Percentiles rank a stretch among this genome's conserved stretches.
Evolutionary conservation across 1,139 yeast species (phyloP).

Genomic region (Lodderomyces theae): DNA sequence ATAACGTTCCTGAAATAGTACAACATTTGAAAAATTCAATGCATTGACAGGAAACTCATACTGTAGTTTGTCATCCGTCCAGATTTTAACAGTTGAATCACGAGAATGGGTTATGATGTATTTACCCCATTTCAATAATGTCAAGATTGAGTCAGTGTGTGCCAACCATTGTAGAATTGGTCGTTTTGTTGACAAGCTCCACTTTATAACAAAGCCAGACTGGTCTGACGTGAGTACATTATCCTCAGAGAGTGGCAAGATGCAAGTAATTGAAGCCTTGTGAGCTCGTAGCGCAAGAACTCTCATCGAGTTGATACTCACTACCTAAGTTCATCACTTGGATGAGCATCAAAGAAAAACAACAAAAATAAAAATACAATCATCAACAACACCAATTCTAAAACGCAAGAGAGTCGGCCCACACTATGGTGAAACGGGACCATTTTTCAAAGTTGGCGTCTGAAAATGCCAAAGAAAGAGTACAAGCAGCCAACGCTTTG

Average conservation of each 20-base stretch:
- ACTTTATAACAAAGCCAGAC: conserved; percentile 46
- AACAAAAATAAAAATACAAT: too few species aligned
- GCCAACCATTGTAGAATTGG: conserved; percentile 48
- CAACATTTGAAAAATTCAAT: conserved; percentile 56
- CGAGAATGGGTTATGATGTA: conserved; percentile 51
- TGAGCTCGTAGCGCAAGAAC: conserved; percentile 12
- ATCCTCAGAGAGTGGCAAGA: conserved; percentile 1
- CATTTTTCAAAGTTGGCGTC: conserved; percentile 78
- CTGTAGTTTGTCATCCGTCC: conserved; percentile 28
- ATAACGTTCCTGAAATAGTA: conserved; percentile 20
- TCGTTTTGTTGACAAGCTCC: conserved; percentile 48
- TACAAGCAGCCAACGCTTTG: conserved; percentile 67
- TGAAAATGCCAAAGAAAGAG: conserved; percentile 69
- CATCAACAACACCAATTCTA: background rate
- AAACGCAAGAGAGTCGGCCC: background rate
- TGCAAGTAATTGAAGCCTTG: conserved; percentile 9
- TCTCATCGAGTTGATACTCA: conserved; percentile 6
- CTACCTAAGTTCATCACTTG: too few species aligned
- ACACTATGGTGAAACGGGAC: conserved; percentile 55
- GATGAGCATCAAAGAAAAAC: conserved; percentile 5
- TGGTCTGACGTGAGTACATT: conserved; percentile 8
- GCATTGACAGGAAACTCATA: conserved; percentile 47
- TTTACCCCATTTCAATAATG: conserved; percentile 38
- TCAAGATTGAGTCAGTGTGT: conserved; percentile 45
- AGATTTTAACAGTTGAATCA: conserved; percentile 49